phyloP scores from a whole-genome alignment of 768 basidiomycete genomes.

The Kwoniella botswanensis region DNA sequence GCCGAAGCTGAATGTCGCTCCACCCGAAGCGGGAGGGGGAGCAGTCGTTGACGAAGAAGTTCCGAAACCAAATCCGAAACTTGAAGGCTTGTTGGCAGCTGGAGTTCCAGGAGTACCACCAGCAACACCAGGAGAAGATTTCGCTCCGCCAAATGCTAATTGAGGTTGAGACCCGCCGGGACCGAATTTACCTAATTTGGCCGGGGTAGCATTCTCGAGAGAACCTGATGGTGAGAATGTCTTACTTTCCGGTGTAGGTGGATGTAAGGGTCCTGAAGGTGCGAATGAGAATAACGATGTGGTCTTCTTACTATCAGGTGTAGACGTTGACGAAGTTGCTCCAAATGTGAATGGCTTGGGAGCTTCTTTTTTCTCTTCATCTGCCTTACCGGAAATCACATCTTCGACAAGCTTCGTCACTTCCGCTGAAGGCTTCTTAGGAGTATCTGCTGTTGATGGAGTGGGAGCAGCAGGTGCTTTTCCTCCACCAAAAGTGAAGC shows the following conservation, averaged over 20 bases:
- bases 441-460: conserved; percentile 1
- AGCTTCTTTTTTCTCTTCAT: conserved; percentile 22
- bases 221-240: conserved; percentile 42
- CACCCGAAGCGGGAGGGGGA: conserved; percentile 21
- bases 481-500: conserved; percentile 32
- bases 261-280: conserved; percentile 47
- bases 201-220: conserved; percentile 34
- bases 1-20: conserved; percentile 35
- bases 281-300: conserved; percentile 45
- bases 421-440: conserved; percentile 37
- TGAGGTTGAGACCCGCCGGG: conserved; percentile 49
- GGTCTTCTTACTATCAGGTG: conserved; percentile 27
- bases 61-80: conserved; percentile 32
- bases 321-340: conserved; percentile 10
- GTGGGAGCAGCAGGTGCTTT: conserved; percentile 20
- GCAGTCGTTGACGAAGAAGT: conserved; percentile 6
- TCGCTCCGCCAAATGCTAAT: conserved; percentile 48
- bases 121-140: conserved; percentile 16
- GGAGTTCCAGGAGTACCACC: conserved; percentile 20
- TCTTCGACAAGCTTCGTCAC: conserved; percentile 40
- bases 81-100: conserved; percentile 24
- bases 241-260: conserved; percentile 47
- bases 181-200: conserved; percentile 51
- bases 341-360: conserved; percentile 33
- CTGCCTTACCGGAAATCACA: conserved; percentile 33